Conservation (phyloP, 495 filamentous ascomycete genomes). For the Cercophora sp. region DNA sequence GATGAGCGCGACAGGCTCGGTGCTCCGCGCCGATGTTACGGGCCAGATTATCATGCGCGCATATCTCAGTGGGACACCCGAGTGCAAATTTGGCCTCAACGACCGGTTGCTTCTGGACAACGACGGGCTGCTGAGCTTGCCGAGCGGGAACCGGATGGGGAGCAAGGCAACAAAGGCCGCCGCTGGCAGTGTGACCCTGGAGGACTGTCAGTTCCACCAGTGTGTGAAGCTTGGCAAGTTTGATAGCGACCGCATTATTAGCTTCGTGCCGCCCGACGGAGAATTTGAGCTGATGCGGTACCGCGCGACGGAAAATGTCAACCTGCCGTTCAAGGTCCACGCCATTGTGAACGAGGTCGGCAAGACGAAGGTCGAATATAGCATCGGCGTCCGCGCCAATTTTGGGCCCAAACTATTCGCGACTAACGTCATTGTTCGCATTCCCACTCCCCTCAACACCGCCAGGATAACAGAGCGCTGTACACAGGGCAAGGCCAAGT, state of each 20-base stretch:
- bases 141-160: slow-evolving; percentile 64
- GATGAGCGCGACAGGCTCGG: slow-evolving; percentile 93
- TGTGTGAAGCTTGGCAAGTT: slow-evolving; percentile 98
- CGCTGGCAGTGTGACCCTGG: slow-evolving; percentile 90
- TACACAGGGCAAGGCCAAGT: slow-evolving; percentile 94
- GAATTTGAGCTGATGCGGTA: slow-evolving; percentile 99
- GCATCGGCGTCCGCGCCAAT: slow-evolving; percentile 94
- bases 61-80: slow-evolving; percentile 92
- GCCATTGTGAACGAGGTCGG: slow-evolving; percentile 97
- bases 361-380: slow-evolving; percentile 97
- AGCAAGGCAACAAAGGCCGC: slow-evolving; percentile 91
- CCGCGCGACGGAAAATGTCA: slow-evolving; percentile 98
- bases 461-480: slow-evolving; percentile 91
- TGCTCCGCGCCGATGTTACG: slow-evolving; percentile 94
- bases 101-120: slow-evolving; percentile 89
- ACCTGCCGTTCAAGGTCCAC: slow-evolving; percentile 97
- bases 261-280: slow-evolving; percentile 94
- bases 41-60: slow-evolving; percentile 99
- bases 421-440: slow-evolving; percentile 92
- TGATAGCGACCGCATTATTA: slow-evolving; percentile 95
- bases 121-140: slow-evolving; percentile 60
- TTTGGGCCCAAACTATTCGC: slow-evolving; percentile 95
- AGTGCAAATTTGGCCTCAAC: slow-evolving; percentile 99
- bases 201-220: slow-evolving; percentile 99
- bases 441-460: slow-evolving; percentile 95